Base-by-base conservation (phyloP, 768 basidiomycete genomes). In the Suillus variegatus region DNA sequence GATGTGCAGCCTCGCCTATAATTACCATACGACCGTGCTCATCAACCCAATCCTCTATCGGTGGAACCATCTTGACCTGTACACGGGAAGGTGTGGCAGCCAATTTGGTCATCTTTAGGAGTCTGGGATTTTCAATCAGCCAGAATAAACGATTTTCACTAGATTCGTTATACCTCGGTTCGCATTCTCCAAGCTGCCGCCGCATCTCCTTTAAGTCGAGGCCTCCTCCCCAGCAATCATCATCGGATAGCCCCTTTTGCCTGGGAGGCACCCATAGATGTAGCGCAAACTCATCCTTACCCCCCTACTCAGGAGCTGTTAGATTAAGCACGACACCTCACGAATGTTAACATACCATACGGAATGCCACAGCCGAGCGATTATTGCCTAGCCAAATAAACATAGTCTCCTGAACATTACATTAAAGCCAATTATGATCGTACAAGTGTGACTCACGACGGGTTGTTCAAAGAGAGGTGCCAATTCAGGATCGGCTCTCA, bases 1-100 rank as follows among this genome's bases (percentile, higher is more conserved):
- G 84, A 72, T 89, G 87, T 0, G 84, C 86, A 2, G 87, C 86
- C 62, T 88, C 86, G 58, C 87, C 88, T n/a, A 87, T 79, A 18
- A 88, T 73, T 18, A 85, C 80, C 25, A 85, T 74, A 60, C 80
- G 77, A 9, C 82, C 84, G 22, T 74, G 72, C 13, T 82, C 77
- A 68, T 87, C 85, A 7, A 84, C 82, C 75, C 85, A 81, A 56
- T 77, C 80, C 38, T 87, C 84, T 25, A 85, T 70, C 14, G 78
- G 75, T 4, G 73, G 67, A 25, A 82, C 76, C 14, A 81, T 74
- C 25, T 77, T 74, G 1, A 85, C 75, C 0, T 78, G 78, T 10
- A 82, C 68, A 55, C 82, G 81, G 12, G 72, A 65, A 0, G 78
- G 76, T 2, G 76, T 65, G 1, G 73, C 65, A 6, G 77, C 78